Evolutionary conservation across 2,329 filamentous ascomycete species (phyloP).

Genomic region (Aspergillus eucalypticola): DNA sequence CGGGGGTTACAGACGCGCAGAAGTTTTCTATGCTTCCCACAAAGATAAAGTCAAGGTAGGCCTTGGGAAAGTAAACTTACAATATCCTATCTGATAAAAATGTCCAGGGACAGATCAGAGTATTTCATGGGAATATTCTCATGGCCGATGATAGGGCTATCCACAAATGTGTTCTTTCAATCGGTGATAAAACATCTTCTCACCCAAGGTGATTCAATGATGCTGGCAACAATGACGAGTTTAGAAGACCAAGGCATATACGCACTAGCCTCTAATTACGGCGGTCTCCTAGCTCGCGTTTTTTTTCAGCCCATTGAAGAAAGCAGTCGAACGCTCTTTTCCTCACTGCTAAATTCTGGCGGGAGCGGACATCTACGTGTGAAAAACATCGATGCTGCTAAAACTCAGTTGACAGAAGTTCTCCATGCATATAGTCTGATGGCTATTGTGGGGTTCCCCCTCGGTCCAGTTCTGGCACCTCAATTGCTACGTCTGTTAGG

Average conservation of each 20-base stretch:
- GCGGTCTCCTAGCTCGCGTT: constrained; percentile 81
- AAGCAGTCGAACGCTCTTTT: constrained; percentile 86
- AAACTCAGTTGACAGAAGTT: constrained; percentile 48
- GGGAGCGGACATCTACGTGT: constrained; percentile 17
- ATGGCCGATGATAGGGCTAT: constrained; percentile 68
- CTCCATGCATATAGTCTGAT: constrained; percentile 74
- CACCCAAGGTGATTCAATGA: constrained; percentile 89
- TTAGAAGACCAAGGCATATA: constrained; percentile 86
- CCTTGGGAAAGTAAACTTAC: constrained; percentile 2
- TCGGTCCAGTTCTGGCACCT: constrained; percentile 76
- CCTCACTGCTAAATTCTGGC: constrained; percentile 65
- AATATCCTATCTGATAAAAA: constrained; percentile 14
- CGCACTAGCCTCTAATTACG: constrained; percentile 91
- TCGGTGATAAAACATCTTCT: constrained; percentile 88
- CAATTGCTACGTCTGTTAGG: constrained; percentile 73
- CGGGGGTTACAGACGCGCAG: constrained; percentile 54
- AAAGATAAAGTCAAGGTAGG: constrained; percentile 47
- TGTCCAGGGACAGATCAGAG: constrained; percentile 29
- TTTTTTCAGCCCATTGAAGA: constrained; percentile 96
- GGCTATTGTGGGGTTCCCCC: constrained; percentile 64
- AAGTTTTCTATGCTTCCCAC: constrained; percentile 69
- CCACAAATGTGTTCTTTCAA: constrained; percentile 81
- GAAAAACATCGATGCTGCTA: constrained; percentile 29
- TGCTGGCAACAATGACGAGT: constrained; percentile 75
- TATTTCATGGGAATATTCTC: constrained; percentile 67